Percentiles rank a stretch among this genome's conserved stretches.
Evolutionary conservation across 1,139 yeast species (phyloP).

Genomic region (Hansenula sp.): DNA sequence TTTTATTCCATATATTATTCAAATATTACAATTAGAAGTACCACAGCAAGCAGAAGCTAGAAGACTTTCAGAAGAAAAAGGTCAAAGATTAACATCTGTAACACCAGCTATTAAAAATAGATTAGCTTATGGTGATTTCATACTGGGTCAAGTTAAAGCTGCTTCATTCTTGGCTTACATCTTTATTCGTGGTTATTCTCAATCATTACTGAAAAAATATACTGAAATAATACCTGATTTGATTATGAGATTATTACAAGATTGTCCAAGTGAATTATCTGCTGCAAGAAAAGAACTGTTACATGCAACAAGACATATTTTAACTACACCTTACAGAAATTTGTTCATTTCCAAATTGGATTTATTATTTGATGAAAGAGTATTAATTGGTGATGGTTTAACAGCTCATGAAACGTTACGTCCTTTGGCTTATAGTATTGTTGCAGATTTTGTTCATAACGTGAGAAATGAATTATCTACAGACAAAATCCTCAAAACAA

Average conservation of each 20-base stretch:
- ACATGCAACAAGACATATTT: conserved; percentile 91
- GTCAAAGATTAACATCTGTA: conserved; percentile 47
- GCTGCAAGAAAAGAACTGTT: conserved; percentile 89
- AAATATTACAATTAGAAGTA: conserved; percentile 72
- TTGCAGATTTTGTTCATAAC: conserved; percentile 93
- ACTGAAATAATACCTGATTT: conserved; percentile 82
- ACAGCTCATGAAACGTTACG: conserved; percentile 82
- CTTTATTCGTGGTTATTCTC: conserved; percentile 77
- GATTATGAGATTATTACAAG: conserved; percentile 80
- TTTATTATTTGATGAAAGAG: conserved; percentile 77
- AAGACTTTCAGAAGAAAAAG: conserved; percentile 50
- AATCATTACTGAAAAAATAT: conserved; percentile 54
- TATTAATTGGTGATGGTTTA: conserved; percentile 87
- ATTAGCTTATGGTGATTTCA: conserved; percentile 80
- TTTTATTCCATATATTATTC: conserved; percentile 80
- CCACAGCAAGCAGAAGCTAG: conserved; percentile 68
- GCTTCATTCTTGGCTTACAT: conserved; percentile 94
- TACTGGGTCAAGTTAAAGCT: conserved; percentile 94
- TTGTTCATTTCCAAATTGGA: conserved; percentile 86
- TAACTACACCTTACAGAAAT: conserved; percentile 81
- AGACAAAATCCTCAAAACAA: conserved; percentile 85
- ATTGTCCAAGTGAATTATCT: conserved; percentile 94
- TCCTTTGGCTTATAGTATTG: conserved; percentile 92
- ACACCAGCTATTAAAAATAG: conserved; percentile 75
- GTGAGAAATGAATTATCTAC: conserved; percentile 83